A percentile compares a stretch with the other conserved stretches of the same genome.
phyloP scores from a whole-genome alignment of 164 flowering plant species.

The Magnolia changhungtana region DNA sequence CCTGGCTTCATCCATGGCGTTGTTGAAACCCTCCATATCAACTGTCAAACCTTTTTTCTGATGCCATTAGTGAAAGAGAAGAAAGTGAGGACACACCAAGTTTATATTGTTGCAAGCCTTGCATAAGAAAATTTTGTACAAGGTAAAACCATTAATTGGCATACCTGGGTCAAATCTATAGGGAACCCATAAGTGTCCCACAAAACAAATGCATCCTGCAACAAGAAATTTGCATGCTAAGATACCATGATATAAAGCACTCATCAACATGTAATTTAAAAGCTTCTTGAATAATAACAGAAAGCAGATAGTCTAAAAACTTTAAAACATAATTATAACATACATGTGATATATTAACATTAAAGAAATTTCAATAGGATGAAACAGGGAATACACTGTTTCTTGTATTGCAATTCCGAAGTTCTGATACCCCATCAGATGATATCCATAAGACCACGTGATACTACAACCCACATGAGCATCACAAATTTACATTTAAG shows the following conservation, averaged over 20 bases:
- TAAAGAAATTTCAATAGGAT: background rate
- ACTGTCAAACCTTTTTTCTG: conserved; percentile 81
- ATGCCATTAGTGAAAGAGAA: conserved; percentile 75
- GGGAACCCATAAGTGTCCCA: conserved; percentile 99
- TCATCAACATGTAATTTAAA: too few relatives aligned
- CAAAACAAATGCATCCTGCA: conserved; percentile 96
- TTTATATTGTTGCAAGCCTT: background rate
- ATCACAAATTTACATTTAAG: too few relatives aligned
- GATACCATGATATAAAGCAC: background rate
- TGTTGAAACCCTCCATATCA: conserved; percentile 71
- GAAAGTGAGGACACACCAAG: background rate
- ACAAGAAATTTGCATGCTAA: conserved; percentile 1
- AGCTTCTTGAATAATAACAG: background rate
- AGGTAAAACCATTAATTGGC: conserved; percentile 1
- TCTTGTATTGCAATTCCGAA: background rate
- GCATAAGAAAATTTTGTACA: background rate
- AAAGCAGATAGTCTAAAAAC: background rate
- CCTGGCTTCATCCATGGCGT: conserved; percentile 86
- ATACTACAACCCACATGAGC: too few relatives aligned
- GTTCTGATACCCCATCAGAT: background rate
- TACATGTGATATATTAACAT: background rate
- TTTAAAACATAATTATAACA: too few relatives aligned
- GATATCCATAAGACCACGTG: too few relatives aligned
- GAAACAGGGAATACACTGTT: background rate
- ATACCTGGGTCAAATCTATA: conserved; percentile 92